Conservation (phyloP, 345 rosid species). For the Moringa oleifera region DNA sequence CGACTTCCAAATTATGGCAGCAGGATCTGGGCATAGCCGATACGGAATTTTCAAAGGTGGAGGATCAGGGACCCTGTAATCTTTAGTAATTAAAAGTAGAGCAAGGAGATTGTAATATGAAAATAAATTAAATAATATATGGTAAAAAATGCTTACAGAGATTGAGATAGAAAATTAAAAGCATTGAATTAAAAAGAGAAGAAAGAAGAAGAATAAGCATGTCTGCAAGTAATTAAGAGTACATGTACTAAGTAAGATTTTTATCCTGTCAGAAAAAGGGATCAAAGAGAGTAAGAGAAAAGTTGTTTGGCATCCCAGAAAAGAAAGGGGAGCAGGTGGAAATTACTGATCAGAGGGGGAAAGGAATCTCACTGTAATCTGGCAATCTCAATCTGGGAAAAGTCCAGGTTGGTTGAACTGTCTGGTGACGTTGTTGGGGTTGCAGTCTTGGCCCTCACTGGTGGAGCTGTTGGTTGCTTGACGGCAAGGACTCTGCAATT, state of each 20-base stretch:
- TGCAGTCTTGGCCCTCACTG: conserved; percentile 10
- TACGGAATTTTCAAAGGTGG: conserved; percentile 64
- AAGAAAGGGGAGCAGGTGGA: background rate
- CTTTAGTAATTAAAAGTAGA: no score
- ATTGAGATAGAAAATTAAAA: no score
- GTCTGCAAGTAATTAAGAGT: no score
- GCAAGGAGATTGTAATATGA: no score
- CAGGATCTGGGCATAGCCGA: conserved; percentile 62
- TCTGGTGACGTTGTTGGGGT: conserved; percentile 13
- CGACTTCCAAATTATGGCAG: conserved; percentile 75
- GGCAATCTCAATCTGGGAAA: conserved; percentile 59
- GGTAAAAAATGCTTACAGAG: no score
- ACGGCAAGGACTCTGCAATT: conserved; percentile 65
- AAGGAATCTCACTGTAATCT: conserved; percentile 42
- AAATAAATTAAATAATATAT: no score
- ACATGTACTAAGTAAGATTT: no score
- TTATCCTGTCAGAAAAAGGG: no score
- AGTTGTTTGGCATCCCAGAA: no score
- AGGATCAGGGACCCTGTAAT: conserved; percentile 56
- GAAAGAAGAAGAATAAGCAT: no score
- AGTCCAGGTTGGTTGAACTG: conserved; percentile 56
- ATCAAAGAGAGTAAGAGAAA: no score
- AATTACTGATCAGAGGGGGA: conserved; percentile 7
- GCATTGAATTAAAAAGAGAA: no score
- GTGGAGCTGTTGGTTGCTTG: conserved; percentile 37